phyloP scores from a whole-genome alignment of 1,139 yeast species.

The Yamadazyma spencermartinsiae region DNA sequence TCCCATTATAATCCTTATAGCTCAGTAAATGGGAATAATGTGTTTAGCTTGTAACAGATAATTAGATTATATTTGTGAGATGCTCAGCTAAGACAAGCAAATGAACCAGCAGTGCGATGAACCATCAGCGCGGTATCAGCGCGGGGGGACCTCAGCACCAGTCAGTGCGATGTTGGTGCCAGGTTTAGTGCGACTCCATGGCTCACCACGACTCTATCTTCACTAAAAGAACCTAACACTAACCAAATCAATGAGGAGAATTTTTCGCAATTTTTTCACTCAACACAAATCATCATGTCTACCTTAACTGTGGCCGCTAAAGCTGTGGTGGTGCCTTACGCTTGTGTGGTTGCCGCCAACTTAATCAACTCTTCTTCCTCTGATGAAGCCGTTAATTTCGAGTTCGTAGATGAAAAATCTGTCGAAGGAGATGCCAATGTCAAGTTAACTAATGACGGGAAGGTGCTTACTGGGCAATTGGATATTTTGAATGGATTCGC shows the following conservation, averaged over 20 bases:
- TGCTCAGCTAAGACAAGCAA: too few relatives aligned
- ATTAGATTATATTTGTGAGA: too few relatives aligned
- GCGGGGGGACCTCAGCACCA: too few relatives aligned
- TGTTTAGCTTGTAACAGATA: too few relatives aligned
- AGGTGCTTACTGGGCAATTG: conserved; percentile 43
- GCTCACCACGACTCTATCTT: too few relatives aligned
- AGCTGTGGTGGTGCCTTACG: conserved; percentile 79
- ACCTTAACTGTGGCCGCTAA: conserved; percentile 75
- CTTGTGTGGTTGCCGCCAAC: conserved; percentile 77
- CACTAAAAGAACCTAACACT: too few relatives aligned
- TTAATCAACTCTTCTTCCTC: conserved; percentile 58
- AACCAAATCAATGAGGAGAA: not conserved
- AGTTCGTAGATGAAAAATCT: conserved; percentile 64
- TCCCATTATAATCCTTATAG: too few relatives aligned
- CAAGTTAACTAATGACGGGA: conserved; percentile 46
- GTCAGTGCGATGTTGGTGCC: too few relatives aligned
- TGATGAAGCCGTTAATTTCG: conserved; percentile 52
- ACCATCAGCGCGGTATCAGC: too few relatives aligned
- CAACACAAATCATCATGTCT: conserved; percentile 1
- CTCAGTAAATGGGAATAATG: too few relatives aligned
- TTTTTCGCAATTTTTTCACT: not conserved
- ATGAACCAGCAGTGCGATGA: too few relatives aligned
- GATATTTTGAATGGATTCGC: conserved; percentile 48
- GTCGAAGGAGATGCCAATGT: conserved; percentile 41
- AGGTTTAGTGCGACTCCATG: too few relatives aligned